These are phyloP conservation scores for Neofusicoccum parvum DNA, from an alignment of 2,329 filamentous ascomycete genomes.

Conservation along the genomic window DNA sequence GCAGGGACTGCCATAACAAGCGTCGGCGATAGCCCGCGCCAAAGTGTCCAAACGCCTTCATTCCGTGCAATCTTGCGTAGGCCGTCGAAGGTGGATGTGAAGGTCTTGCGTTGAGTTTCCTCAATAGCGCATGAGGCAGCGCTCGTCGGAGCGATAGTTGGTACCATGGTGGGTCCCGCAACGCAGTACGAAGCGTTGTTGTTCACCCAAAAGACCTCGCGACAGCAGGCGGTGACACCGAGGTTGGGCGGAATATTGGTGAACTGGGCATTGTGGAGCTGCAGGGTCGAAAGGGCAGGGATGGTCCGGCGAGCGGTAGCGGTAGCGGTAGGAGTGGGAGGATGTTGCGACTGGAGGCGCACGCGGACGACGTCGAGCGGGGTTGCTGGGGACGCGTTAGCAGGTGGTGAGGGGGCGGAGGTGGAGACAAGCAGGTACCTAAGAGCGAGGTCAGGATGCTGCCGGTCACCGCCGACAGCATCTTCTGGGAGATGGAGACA, in stretches of 20 bases:
- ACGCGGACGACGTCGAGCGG: conserved; percentile 96
- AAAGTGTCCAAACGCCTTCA: conserved; percentile 83
- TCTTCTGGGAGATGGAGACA: conserved; percentile 84
- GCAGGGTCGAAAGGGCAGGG: conserved; percentile 40
- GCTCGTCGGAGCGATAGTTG: conserved; percentile 45
- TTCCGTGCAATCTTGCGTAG: conserved; percentile 92
- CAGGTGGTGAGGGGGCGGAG: not conserved
- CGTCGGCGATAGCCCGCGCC: conserved; percentile 92
- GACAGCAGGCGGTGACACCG: conserved; percentile 91
- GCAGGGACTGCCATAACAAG: conserved; percentile 90
- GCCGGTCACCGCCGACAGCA: conserved; percentile 89
- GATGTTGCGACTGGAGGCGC: conserved; percentile 82
- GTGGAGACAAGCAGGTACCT: conserved; percentile 57
- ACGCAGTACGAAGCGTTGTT: conserved; percentile 82
- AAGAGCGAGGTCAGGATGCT: conserved; percentile 88
- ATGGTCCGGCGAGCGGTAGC: conserved; percentile 43
- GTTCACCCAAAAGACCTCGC: conserved; percentile 95
- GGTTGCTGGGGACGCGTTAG: conserved; percentile 66
- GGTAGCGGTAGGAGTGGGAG: conserved; percentile 46
- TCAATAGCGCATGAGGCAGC: conserved; percentile 79
- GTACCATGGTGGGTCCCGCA: conserved; percentile 53
- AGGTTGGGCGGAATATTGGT: conserved; percentile 78
- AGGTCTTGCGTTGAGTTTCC: conserved; percentile 78
- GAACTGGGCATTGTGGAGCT: conserved; percentile 46
- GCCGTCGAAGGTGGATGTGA: conserved; percentile 89